These are phyloP conservation scores for Thermochaetoides thermophila DNA, from an alignment of 495 filamentous ascomycete species.

Conservation along the genomic window DNA sequence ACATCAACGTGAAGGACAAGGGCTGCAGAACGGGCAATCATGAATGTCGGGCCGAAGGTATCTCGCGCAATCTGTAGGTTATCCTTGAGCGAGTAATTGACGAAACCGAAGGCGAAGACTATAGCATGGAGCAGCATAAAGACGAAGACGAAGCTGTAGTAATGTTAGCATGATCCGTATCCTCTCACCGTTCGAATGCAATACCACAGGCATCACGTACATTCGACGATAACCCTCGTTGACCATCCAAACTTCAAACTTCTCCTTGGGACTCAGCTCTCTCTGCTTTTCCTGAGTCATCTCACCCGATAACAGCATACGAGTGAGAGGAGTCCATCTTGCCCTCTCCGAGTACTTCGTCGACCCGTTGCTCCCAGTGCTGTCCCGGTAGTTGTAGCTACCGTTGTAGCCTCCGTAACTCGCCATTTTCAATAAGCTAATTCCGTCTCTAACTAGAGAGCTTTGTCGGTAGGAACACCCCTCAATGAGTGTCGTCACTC, in stretches of 20 bases:
- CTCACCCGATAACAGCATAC: constrained; percentile 55
- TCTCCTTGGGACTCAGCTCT: constrained; percentile 38
- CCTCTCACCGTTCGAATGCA: too few relatives aligned
- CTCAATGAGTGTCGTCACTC: too few relatives aligned
- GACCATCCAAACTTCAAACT: constrained; percentile 53
- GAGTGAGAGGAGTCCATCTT: constrained; percentile 54
- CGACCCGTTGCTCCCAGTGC: constrained; percentile 10
- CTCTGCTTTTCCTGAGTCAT: constrained; percentile 49
- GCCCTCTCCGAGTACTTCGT: constrained; percentile 42
- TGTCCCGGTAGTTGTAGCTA: constrained; percentile 14
- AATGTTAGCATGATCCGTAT: too few relatives aligned
- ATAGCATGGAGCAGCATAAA: constrained; percentile 52
- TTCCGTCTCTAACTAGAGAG: too few relatives aligned
- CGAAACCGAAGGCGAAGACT: constrained; percentile 59
- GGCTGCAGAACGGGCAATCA: constrained; percentile 55
- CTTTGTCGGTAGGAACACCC: too few relatives aligned
- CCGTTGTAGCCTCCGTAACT: constrained; percentile 22
- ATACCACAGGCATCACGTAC: constrained; percentile 29
- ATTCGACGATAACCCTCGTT: constrained; percentile 64
- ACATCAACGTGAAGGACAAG: constrained; percentile 63
- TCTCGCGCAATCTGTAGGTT: constrained; percentile 44
- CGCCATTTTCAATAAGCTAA: constrained; percentile 30
- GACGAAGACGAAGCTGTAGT: constrained; percentile 48
- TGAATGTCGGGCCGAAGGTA: constrained; percentile 54
- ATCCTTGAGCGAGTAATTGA: constrained; percentile 62